Conservation (phyloP, 192 early-diverging fungal species). For the Backusella mclennaniae region DNA sequence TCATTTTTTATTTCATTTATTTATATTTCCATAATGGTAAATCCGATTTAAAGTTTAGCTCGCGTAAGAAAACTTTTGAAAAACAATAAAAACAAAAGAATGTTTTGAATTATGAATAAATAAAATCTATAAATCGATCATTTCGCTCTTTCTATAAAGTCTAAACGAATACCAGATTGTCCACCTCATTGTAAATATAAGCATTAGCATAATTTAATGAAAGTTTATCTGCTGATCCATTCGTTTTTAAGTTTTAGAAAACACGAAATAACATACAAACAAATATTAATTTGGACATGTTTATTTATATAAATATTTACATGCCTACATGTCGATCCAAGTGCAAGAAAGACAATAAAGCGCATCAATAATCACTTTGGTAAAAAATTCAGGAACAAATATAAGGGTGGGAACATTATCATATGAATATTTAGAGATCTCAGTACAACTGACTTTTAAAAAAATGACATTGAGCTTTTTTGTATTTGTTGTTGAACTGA, state of each 20-base stretch:
- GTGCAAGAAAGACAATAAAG: neutral
- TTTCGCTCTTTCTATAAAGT: too few relatives aligned
- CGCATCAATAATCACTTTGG: neutral
- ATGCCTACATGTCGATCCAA: neutral
- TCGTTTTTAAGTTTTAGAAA: neutral
- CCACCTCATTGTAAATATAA: neutral
- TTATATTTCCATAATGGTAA: neutral
- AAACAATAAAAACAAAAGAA: neutral
- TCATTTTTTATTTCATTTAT: neutral
- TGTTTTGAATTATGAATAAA: neutral
- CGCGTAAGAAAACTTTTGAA: neutral
- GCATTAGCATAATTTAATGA: neutral
- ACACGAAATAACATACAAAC: neutral
- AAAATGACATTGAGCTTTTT: neutral
- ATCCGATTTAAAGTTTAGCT: neutral
- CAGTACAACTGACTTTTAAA: neutral
- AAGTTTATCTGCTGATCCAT: neutral
- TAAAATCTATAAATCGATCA: too few relatives aligned
- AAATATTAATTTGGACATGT: neutral
- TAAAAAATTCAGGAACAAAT: neutral
- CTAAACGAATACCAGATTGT: neutral
- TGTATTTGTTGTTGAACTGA: neutral
- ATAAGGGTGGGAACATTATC: conserved; percentile 1
- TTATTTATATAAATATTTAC: neutral
- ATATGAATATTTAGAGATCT: neutral